Evolutionary conservation across 2,329 filamentous ascomycete species (phyloP).

Genomic region (Teratosphaeria viscida): DNA sequence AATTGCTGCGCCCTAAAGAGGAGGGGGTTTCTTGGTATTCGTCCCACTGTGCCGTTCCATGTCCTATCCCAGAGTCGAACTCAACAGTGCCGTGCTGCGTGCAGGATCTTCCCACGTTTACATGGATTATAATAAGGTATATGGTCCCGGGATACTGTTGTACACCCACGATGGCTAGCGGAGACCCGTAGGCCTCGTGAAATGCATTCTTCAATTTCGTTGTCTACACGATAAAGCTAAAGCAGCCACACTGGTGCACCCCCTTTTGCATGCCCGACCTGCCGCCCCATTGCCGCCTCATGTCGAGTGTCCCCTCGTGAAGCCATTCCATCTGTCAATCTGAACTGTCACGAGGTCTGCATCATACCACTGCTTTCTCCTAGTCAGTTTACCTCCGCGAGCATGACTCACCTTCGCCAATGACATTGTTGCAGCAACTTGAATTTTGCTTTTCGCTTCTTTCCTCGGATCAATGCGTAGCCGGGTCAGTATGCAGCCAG

Average conservation of each 20-base stretch:
- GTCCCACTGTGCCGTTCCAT: too few species aligned
- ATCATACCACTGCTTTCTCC: neutral
- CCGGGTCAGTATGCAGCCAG: neutral
- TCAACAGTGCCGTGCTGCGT: too few species aligned
- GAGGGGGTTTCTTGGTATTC: too few species aligned
- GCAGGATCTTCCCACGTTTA: too few species aligned
- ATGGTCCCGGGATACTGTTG: too few species aligned
- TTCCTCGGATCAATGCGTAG: neutral
- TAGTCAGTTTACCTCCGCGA: neutral
- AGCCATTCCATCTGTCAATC: neutral
- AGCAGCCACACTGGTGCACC: neutral
- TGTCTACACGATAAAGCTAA: neutral
- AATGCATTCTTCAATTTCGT: neutral
- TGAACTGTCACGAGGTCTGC: neutral
- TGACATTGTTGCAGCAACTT: neutral
- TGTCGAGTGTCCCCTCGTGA: neutral
- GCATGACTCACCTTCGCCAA: neutral
- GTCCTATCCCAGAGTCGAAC: too few species aligned
- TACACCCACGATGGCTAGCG: neutral
- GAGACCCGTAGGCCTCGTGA: constrained; percentile 4
- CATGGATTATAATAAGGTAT: too few species aligned
- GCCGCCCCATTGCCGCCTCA: neutral
- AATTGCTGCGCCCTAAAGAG: too few species aligned
- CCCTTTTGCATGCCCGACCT: neutral
- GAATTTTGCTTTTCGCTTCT: neutral